phyloP scores from a whole-genome alignment of 805 yeast species.

The Yarrowia deformans region DNA sequence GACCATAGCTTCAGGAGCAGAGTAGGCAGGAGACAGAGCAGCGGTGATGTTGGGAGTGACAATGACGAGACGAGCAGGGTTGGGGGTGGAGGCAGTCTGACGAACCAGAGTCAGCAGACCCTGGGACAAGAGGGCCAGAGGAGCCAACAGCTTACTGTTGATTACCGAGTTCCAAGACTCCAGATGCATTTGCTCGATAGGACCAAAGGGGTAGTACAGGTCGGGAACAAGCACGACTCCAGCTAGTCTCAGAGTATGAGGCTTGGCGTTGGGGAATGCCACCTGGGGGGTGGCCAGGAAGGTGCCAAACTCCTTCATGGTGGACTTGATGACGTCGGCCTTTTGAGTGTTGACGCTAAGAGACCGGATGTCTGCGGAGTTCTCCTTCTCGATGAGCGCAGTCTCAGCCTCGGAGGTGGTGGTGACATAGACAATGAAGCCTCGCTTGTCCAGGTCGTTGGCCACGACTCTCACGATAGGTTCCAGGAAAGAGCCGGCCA shows the following conservation, averaged over 20 bases:
- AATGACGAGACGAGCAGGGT: slow-evolving; percentile 54
- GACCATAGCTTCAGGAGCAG: slow-evolving; percentile 67
- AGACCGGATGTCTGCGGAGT: slow-evolving; percentile 73
- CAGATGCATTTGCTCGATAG: slow-evolving; percentile 62
- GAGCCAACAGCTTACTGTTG: slow-evolving; percentile 57
- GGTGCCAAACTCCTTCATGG: slow-evolving; percentile 59
- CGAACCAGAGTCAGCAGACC: slow-evolving; percentile 65
- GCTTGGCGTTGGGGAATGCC: slow-evolving; percentile 65
- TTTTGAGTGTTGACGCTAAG: slow-evolving; percentile 60
- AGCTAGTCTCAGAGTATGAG: slow-evolving; percentile 64
- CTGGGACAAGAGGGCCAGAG: slow-evolving; percentile 60
- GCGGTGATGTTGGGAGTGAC: slow-evolving; percentile 65
- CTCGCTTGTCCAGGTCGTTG: slow-evolving; percentile 75
- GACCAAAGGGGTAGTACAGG: slow-evolving; percentile 70
- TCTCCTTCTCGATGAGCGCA: slow-evolving; percentile 56
- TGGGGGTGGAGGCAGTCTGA: slow-evolving; percentile 52
- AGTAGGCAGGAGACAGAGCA: slow-evolving; percentile 64
- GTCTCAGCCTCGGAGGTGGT: slow-evolving; percentile 67
- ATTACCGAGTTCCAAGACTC: slow-evolving; percentile 61
- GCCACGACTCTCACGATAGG: slow-evolving; percentile 74
- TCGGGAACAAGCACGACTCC: slow-evolving; percentile 77
- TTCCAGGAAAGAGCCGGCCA: slow-evolving; percentile 79
- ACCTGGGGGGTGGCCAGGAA: slow-evolving; percentile 61
- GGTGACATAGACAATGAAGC: slow-evolving; percentile 81
- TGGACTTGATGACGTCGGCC: slow-evolving; percentile 54